Evolutionary conservation across 371 early-diverging fungal genomes (phyloP).

Genomic region (Mortierella sp.): DNA sequence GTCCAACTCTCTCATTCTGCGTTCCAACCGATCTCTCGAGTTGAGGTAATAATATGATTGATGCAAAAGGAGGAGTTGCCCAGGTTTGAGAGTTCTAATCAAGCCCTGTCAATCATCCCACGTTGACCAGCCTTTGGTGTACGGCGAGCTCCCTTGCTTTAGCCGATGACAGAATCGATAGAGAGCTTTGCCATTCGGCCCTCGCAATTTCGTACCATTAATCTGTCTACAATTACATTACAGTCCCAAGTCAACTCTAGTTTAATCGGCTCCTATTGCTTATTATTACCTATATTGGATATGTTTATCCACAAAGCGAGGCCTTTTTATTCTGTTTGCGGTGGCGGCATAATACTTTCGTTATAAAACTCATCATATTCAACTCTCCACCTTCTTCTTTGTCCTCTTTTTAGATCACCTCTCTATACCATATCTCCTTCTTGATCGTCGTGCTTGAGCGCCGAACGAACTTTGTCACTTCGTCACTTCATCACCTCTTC

Average conservation of each 20-base stretch:
- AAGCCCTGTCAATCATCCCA: constrained; percentile 16
- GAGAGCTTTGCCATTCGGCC: not conserved
- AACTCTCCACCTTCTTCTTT: not conserved
- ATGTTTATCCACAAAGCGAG: no score
- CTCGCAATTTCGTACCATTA: not conserved
- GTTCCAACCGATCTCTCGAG: not conserved
- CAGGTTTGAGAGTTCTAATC: not conserved
- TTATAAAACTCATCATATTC: not conserved
- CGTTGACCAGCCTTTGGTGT: constrained; percentile 8
- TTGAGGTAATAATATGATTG: not conserved
- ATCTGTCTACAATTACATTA: no score
- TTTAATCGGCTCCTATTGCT: no score
- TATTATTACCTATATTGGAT: no score
- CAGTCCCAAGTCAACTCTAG: not conserved
- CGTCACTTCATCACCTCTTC: constrained; percentile 1
- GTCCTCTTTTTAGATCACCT: constrained; percentile 9
- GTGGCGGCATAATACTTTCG: not conserved
- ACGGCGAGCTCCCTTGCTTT: not conserved
- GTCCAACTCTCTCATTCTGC: not conserved
- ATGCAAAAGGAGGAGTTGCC: not conserved
- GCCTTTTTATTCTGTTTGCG: not conserved
- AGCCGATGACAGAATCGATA: not conserved
- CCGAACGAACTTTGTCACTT: constrained; percentile 17
- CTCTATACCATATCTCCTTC: not conserved
- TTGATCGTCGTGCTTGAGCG: constrained; percentile 23